Evolutionary conservation across 352 stramenopile genomes (phyloP).

Genomic region (Pythium brachiatum): DNA sequence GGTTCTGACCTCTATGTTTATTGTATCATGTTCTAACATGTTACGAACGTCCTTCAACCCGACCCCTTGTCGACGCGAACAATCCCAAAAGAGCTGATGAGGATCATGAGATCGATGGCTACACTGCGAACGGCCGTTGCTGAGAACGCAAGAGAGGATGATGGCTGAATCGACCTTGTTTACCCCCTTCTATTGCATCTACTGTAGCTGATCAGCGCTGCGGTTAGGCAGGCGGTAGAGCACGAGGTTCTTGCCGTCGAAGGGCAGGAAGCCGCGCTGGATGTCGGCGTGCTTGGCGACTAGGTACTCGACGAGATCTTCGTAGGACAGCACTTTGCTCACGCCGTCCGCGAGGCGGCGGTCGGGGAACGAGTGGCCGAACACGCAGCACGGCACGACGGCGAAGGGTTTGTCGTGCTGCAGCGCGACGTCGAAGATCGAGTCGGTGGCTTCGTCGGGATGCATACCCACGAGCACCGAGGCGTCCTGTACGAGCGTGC

Average conservation of each 20-base stretch:
- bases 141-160: neutral
- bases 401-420: slow-evolving; percentile 91
- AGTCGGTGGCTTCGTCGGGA: slow-evolving; percentile 94
- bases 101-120: neutral
- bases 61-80: slow-evolving; percentile 15
- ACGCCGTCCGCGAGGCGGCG: slow-evolving; percentile 39
- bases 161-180: neutral
- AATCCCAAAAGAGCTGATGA: too few species aligned
- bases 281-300: slow-evolving; percentile 62
- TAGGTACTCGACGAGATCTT: slow-evolving; percentile 80
- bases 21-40: slow-evolving; percentile 1
- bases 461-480: slow-evolving; percentile 93
- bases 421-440: slow-evolving; percentile 92
- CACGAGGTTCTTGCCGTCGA: slow-evolving; percentile 86
- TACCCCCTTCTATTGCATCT: too few species aligned
- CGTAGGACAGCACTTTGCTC: slow-evolving; percentile 68
- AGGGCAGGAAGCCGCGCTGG: slow-evolving; percentile 59
- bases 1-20: too few species aligned
- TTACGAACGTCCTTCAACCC: slow-evolving; percentile 23
- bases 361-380: slow-evolving; percentile 88
- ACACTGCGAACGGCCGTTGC: neutral
- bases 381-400: slow-evolving; percentile 96
- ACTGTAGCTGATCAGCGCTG: too few species aligned
- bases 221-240: slow-evolving; percentile 47
- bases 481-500: slow-evolving; percentile 57